phyloP scores from a whole-genome alignment of 208 protist species.

The Trypanosoma platydactyli region DNA sequence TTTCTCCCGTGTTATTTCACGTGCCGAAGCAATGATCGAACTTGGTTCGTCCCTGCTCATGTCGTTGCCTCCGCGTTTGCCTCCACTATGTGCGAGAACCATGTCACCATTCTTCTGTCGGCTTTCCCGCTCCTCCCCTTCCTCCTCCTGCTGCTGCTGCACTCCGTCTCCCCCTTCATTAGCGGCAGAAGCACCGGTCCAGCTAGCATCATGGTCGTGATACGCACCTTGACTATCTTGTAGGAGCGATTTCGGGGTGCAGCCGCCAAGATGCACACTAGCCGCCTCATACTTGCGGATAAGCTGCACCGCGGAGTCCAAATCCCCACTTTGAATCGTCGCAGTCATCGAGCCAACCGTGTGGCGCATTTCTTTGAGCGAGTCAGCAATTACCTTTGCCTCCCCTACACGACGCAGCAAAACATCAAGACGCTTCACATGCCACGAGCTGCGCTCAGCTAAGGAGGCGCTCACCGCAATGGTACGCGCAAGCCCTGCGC shows the following conservation, averaged over 20 bases:
- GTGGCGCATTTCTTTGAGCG: conserved; percentile 47
- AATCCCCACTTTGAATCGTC: conserved; percentile 39
- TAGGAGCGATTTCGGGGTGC: neutral
- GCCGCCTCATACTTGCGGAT: conserved; percentile 69
- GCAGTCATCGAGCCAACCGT: conserved; percentile 33
- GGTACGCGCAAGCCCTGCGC: conserved; percentile 42
- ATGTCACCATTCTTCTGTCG: neutral
- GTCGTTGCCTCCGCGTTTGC: no score
- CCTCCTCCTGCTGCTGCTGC: neutral
- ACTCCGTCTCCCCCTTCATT: neutral
- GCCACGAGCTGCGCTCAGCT: conserved; percentile 52
- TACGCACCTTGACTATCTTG: neutral
- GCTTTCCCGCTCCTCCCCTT: neutral
- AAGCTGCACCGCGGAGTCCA: conserved; percentile 55
- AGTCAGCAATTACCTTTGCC: conserved; percentile 48
- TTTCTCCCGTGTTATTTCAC: conserved; percentile 31
- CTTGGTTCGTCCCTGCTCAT: neutral
- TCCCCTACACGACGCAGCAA: conserved; percentile 58
- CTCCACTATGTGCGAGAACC: no score
- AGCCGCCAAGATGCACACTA: conserved; percentile 30
- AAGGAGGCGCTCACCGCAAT: conserved; percentile 50
- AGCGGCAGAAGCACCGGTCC: neutral
- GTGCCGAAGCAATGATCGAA: conserved; percentile 27
- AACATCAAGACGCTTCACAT: conserved; percentile 45
- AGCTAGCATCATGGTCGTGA: conserved; percentile 2